Evolutionary conservation across 306 rosid genomes (phyloP).

Genomic region (Trifolium repens): DNA sequence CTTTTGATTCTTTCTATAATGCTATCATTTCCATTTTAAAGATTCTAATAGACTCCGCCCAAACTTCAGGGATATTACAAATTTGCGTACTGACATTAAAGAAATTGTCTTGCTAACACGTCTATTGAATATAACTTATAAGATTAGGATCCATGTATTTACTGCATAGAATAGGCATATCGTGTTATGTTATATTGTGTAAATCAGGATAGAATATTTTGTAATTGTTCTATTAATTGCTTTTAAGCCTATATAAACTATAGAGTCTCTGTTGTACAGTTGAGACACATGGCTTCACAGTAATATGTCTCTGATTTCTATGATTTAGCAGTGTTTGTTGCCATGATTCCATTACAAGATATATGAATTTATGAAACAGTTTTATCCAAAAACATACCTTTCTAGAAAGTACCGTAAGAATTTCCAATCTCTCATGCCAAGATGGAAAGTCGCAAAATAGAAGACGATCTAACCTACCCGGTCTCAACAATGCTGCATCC

Average conservation of each 20-base stretch:
- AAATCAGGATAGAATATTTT: background rate
- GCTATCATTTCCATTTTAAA: background rate
- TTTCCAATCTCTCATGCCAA: constrained; percentile 74
- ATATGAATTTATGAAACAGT: constrained; percentile 9
- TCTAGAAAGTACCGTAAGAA: constrained; percentile 81
- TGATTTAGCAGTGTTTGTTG: background rate
- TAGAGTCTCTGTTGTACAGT: background rate
- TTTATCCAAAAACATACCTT: constrained; percentile 60
- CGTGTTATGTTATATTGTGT: background rate
- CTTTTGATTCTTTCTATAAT: background rate
- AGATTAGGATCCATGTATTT: background rate
- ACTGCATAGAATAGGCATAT: background rate
- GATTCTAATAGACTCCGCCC: background rate
- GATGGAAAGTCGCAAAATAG: constrained; percentile 94
- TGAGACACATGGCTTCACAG: background rate
- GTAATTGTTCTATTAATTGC: background rate
- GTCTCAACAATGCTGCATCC: constrained; percentile 94
- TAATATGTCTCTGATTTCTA: background rate
- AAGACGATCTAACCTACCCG: constrained; percentile 96
- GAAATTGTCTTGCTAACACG: constrained; percentile 23
- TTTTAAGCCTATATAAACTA: background rate
- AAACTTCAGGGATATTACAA: background rate
- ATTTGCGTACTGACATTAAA: background rate
- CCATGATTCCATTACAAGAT: constrained; percentile 5
- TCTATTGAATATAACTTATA: background rate